phyloP scores from a whole-genome alignment of 1,284 basidiomycete species.

The Malassezia equina region DNA sequence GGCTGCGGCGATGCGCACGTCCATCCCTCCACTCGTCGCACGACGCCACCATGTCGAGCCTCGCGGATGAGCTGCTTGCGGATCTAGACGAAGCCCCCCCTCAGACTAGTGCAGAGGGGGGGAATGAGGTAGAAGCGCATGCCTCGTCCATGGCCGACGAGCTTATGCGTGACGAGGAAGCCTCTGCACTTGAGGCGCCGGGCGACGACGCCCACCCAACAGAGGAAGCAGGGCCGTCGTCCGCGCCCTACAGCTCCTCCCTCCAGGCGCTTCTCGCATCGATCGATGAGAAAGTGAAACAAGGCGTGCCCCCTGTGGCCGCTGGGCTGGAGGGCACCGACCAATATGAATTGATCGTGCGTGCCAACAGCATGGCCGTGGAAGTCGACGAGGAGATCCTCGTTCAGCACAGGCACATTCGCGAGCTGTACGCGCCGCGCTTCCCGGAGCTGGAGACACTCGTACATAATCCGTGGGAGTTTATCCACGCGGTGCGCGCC shows the following conservation, averaged over 20 bases:
- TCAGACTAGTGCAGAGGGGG: slow-evolving; percentile 25
- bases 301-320: slow-evolving; percentile 64
- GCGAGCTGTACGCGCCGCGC: slow-evolving; percentile 89
- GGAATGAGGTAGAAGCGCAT: slow-evolving; percentile 8
- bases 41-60: slow-evolving; percentile 43
- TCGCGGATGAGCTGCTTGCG: slow-evolving; percentile 76
- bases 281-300: slow-evolving; percentile 71
- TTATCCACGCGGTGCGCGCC: slow-evolving; percentile 77
- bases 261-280: slow-evolving; percentile 74
- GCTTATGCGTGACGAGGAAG: slow-evolving; percentile 81
- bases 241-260: slow-evolving; percentile 55
- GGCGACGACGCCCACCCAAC: slow-evolving; percentile 54
- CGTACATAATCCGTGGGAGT: slow-evolving; percentile 80
- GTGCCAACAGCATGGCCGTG: slow-evolving; percentile 93
- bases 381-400: slow-evolving; percentile 97
- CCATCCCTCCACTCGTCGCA: neutral
- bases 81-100: slow-evolving; percentile 55
- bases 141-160: slow-evolving; percentile 45
- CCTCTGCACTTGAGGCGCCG: slow-evolving; percentile 78
- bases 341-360: slow-evolving; percentile 91
- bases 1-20: neutral
- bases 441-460: slow-evolving; percentile 96
- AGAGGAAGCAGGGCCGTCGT: neutral
- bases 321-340: slow-evolving; percentile 77
- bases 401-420: slow-evolving; percentile 97